Conservation (phyloP, 805 yeast genomes). For the Candida peoriensis region DNA sequence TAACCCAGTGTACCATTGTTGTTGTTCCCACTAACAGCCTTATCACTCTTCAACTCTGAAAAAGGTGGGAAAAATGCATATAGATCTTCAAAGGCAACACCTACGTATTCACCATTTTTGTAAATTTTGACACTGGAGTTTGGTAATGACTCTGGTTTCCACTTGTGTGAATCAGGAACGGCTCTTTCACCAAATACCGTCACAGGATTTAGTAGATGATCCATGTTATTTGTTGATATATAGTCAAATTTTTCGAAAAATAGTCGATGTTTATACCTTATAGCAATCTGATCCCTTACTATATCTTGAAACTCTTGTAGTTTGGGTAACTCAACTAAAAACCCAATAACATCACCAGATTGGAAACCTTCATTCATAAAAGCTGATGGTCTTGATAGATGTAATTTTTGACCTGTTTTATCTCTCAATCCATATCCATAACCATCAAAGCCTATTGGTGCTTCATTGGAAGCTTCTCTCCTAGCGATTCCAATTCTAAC, state of each 20-base stretch:
- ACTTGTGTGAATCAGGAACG: slow-evolving; percentile 42
- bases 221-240: slow-evolving; percentile 62
- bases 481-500: slow-evolving; percentile 82
- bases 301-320: slow-evolving; percentile 41
- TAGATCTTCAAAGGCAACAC: slow-evolving; percentile 61
- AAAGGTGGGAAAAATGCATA: slow-evolving; percentile 79
- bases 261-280: slow-evolving; percentile 68
- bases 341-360: slow-evolving; percentile 80
- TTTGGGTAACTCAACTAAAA: slow-evolving; percentile 66
- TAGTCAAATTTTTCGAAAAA: slow-evolving; percentile 87
- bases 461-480: slow-evolving; percentile 84
- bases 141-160: slow-evolving; percentile 43
- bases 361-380: slow-evolving; percentile 53
- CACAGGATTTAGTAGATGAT: slow-evolving; percentile 67
- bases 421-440: slow-evolving; percentile 92
- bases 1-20: slow-evolving; percentile 90
- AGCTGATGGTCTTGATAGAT: slow-evolving; percentile 61
- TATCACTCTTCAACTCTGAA: slow-evolving; percentile 42
- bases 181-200: slow-evolving; percentile 68
- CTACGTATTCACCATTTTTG: slow-evolving; percentile 70
- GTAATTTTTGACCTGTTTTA: slow-evolving; percentile 66
- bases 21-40: slow-evolving; percentile 35
- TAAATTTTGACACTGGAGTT: slow-evolving; percentile 63
- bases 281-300: slow-evolving; percentile 81
- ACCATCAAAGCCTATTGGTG: slow-evolving; percentile 94